Evolutionary conservation across 228 moss, liverwort and hornwort genomes (phyloP).

Genomic region (Sphagnum magellanicum): DNA sequence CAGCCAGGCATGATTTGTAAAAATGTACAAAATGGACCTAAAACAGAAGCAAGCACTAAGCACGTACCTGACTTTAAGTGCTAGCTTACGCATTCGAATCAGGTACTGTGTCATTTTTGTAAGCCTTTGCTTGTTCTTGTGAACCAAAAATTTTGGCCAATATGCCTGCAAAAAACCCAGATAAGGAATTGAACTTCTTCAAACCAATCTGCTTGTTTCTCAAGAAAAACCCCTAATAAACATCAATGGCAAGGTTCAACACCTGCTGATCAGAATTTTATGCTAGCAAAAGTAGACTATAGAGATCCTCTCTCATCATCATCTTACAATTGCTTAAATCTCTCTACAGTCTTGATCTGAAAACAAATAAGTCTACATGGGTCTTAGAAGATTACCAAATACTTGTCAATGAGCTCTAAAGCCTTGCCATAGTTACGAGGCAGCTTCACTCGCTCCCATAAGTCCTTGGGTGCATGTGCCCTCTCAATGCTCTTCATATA

Average conservation of each 20-base stretch:
- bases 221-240: too few relatives aligned
- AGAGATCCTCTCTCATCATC: too few relatives aligned
- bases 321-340: too few relatives aligned
- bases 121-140: conserved; percentile 96
- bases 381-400: conserved; percentile 31
- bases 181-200: too few relatives aligned
- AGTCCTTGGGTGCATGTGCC: conserved; percentile 68
- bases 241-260: too few relatives aligned
- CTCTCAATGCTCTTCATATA: conserved; percentile 91
- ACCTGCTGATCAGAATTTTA: too few relatives aligned
- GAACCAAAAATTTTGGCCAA: conserved; percentile 94
- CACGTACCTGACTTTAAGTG: conserved; percentile 71
- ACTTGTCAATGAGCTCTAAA: conserved; percentile 70
- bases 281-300: too few relatives aligned
- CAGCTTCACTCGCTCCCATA: conserved; percentile 84
- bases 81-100: conserved; percentile 88
- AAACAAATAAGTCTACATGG: neutral
- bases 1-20: neutral
- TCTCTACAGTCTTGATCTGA: too few relatives aligned
- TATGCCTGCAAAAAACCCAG: conserved; percentile 26
- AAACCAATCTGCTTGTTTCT: too few relatives aligned
- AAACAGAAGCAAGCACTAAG: too few relatives aligned
- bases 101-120: conserved; percentile 98
- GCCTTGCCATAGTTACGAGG: conserved; percentile 81
- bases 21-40: too few relatives aligned